Evolutionary conservation across 1,139 yeast species (phyloP).

Genomic region (Ogataea hybrid): DNA sequence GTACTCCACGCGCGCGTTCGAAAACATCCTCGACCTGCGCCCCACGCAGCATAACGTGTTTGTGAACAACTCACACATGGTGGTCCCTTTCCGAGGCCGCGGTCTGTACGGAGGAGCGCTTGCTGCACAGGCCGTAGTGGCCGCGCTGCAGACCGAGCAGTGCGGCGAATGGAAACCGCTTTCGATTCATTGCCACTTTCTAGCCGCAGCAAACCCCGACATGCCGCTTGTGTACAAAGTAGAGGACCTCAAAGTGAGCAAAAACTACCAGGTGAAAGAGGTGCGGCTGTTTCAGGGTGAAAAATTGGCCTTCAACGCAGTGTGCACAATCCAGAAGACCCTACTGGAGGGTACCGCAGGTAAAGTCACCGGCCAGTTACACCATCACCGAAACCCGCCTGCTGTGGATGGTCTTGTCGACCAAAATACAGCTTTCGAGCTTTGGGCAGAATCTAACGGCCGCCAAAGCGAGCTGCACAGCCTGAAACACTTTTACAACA

Average conservation of each 20-base stretch:
- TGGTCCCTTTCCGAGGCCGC: conserved; percentile 54
- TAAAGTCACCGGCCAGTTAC: conserved; percentile 29
- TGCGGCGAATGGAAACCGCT: conserved; percentile 45
- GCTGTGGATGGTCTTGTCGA: conserved; percentile 28
- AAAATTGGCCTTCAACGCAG: conserved; percentile 49
- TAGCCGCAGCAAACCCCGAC: conserved; percentile 48
- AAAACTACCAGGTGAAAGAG: conserved; percentile 58
- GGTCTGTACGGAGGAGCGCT: conserved; percentile 82
- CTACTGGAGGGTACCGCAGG: conserved; percentile 33
- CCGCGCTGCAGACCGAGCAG: conserved; percentile 46
- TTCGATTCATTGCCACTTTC: conserved; percentile 51
- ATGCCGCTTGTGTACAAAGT: conserved; percentile 59
- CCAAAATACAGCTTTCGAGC: conserved; percentile 30
- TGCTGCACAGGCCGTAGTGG: conserved; percentile 68
- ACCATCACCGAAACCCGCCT: conserved; percentile 29
- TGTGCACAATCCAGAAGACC: conserved; percentile 46
- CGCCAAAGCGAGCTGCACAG: conserved; percentile 23
- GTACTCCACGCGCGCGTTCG: conserved; percentile 8
- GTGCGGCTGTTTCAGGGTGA: conserved; percentile 56
- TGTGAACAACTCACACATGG: conserved; percentile 33
- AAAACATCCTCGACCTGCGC: conserved; percentile 29
- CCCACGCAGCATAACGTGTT: conserved; percentile 32
- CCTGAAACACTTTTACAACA: conserved; percentile 29
- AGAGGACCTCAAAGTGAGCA: conserved; percentile 55
- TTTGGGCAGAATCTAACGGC: conserved; percentile 28